Evolutionary conservation across 2,329 filamentous ascomycete genomes (phyloP), one percentile per base, ranked within the genome.

Genomic region (Colletotrichum sp.): DNA sequence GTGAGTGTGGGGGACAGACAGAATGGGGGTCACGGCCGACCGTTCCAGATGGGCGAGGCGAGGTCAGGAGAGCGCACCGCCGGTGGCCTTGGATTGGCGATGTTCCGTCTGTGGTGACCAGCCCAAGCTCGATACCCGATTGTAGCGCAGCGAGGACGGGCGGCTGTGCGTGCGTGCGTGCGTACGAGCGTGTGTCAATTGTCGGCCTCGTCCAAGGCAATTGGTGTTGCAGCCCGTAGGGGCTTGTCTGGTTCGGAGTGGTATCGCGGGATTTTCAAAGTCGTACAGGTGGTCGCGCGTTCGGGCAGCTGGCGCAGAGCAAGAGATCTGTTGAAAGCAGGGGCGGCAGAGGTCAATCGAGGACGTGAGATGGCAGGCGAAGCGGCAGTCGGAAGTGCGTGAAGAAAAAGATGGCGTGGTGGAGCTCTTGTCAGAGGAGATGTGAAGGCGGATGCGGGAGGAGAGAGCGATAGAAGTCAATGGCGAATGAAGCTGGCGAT

Each of bases 61-160:
- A 44, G 59, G 49, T 65, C 49, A 59, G 74, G 34, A 65, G 65
- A 49, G 52, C 21, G 67, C 32, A 44, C 21, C 52, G 71, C 24
- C 60, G 49, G 63, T 36, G 36, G 21, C 30, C 62, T 67, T 44
- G 39, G 59, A 63, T 73, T 73, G 70, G 59, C 64, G 65, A 70
- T 71, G 60, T 60, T 66, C 71, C 34, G 71, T 71, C 59, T 71
- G 57, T 59, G n/a, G 26, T 75, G 60, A 49, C 32, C 59, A 70
- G 70, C 34, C 49, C 52, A 60, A 72, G 28, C 52, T 68, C 34
- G 44, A 44, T 65, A 65, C n/a, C 30, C 59, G 59, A 65, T 64
- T 39, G 67, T 60, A 71, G 67, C 60, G 60, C 60, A 65, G 60
- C 60, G 36, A 62, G 36, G 32, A 57, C n/a, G 60, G 21, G 39